These are phyloP conservation scores for Pyrus betulifolia DNA, from an alignment of 306 rosid genomes.

Conservation along the genomic window DNA sequence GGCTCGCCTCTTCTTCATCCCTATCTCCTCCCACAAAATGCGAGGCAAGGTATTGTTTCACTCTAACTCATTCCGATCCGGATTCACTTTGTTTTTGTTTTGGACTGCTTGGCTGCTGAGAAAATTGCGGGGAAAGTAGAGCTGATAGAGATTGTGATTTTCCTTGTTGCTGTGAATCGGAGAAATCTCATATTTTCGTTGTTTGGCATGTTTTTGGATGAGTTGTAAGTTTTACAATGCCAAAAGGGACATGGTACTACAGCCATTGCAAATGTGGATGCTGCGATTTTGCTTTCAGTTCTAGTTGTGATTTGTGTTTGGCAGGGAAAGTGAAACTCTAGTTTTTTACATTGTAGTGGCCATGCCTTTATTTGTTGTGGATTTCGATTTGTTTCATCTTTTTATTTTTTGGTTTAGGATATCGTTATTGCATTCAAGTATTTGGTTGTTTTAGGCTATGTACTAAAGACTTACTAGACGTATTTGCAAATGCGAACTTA, in stretches of 20 bases:
- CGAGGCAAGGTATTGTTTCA: slow-evolving; percentile 70
- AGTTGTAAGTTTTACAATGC: not conserved
- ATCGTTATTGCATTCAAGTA: not conserved
- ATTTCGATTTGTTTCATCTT: not conserved
- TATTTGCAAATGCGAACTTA: not conserved
- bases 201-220: not conserved
- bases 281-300: not conserved
- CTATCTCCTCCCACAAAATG: slow-evolving; percentile 95
- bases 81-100: not conserved
- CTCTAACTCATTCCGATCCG: not conserved
- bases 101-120: not conserved
- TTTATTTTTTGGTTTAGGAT: not conserved
- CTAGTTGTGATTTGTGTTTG: not conserved
- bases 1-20: slow-evolving; percentile 86
- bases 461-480: not conserved
- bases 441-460: not conserved
- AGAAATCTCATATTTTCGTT: not conserved
- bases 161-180: slow-evolving; percentile 13
- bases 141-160: not conserved
- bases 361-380: not conserved
- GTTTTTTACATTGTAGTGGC: not conserved
- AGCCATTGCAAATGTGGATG: not conserved
- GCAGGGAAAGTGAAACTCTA: not conserved
- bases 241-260: not conserved
- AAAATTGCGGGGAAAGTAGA: not conserved